Evolutionary conservation across 2,329 filamentous ascomycete genomes (phyloP).

Genomic region (Monosporascus sp.): DNA sequence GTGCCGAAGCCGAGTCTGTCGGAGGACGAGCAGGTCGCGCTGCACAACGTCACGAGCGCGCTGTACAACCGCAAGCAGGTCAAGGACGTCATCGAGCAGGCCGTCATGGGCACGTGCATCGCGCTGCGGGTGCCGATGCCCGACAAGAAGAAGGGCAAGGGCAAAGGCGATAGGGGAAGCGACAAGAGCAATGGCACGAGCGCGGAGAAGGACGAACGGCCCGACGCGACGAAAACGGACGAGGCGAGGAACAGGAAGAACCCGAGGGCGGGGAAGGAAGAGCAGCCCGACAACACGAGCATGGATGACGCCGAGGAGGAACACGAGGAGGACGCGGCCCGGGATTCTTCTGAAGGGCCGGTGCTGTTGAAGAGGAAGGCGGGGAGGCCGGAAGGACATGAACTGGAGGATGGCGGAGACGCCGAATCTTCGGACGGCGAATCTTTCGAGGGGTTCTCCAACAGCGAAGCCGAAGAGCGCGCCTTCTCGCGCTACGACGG

Average conservation of each 20-base stretch:
- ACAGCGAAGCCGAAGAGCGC: conserved; percentile 29
- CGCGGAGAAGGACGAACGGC: conserved; percentile 18
- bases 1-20: conserved; percentile 45
- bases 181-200: conserved; percentile 23
- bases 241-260: conserved; percentile 2
- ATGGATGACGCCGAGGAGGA: conserved; percentile 19
- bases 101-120: conserved; percentile 43
- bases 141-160: conserved; percentile 34
- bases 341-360: conserved; percentile 18
- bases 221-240: conserved; percentile 12
- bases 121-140: conserved; percentile 43
- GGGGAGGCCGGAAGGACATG: conserved; percentile 30
- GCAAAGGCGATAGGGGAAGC: conserved; percentile 28
- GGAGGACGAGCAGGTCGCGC: conserved; percentile 43
- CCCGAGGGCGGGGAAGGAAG: conserved; percentile 8
- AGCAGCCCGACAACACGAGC: conserved; percentile 8
- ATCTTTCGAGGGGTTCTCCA: conserved; percentile 19
- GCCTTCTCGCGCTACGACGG: conserved; percentile 39
- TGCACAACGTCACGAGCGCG: conserved; percentile 56
- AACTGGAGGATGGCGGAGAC: conserved; percentile 18
- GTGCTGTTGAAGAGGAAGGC: conserved; percentile 25
- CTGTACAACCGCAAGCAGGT: conserved; percentile 49
- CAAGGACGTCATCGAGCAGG: conserved; percentile 42
- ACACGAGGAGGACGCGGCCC: conserved; percentile 14
- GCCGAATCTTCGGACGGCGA: conserved; percentile 13